Base-by-base conservation (phyloP, 768 basidiomycete genomes). In the Amyloporia xantha region DNA sequence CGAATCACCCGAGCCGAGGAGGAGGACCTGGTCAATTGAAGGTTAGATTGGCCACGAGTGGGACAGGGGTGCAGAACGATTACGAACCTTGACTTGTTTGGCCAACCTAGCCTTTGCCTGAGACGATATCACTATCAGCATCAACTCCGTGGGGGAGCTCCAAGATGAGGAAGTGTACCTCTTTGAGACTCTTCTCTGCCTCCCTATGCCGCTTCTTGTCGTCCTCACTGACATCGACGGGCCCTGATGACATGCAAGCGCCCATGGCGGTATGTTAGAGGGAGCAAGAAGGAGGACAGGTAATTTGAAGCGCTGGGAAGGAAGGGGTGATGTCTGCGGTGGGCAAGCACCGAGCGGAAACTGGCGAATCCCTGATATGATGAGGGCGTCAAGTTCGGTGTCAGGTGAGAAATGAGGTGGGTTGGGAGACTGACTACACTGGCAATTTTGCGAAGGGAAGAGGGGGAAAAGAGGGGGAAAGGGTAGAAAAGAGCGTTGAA, bases 1-100 rank as follows among this genome's bases (percentile, higher is more conserved):
- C 26, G 86, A 89, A 63, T 95, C 93, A 24, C 93, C 93, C 37
- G 93, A 93, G 37, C 93, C 93, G 33, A 97, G 75, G 21, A 97
- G 74, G 43, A 97, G 73, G 13, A 96, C 84, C 86, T 93, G 52
- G 33, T 40, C 9, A 35, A 39, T 23, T 2, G 20, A 24, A 21
- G 39, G 20, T 21, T 5, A n/a, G n/a, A 28, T 44, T 28, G 41
- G 17, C 33, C 24, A 44, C 89, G 25, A 82, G 90, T 48, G 4
- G 51, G 15, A 41, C 51, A 17, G 15, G 5, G 7, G 50, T 3
- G 52, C 15, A 40, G 51, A n/a, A 13, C 11, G 4, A 39, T 33
- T 13, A 57, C 66, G 36, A 52, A 86, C 87, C 78, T 91, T 90
- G 68, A 90, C 86, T 62, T 90, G 86, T 41, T 66, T 52, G 21